Percentiles rank a stretch among this genome's conserved stretches.
phyloP scores from a whole-genome alignment of 345 rosid species.

The Brassica rapa region DNA sequence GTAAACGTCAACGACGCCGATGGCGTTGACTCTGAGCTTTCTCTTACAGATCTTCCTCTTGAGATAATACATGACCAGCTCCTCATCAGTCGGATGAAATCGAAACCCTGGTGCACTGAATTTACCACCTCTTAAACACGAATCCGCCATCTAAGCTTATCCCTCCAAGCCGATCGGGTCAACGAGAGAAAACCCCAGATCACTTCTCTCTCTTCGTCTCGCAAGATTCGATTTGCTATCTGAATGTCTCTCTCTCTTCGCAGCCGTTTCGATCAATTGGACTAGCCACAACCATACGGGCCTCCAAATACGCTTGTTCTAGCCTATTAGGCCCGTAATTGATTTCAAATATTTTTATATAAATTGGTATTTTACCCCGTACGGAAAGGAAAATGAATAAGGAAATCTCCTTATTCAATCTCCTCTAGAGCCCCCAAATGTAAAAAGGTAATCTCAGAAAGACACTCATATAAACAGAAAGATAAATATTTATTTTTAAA shows the following conservation, averaged over 20 bases:
- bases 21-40: slow-evolving; percentile 53
- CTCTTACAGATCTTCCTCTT: slow-evolving; percentile 74
- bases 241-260: neutral
- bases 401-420: neutral
- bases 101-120: slow-evolving; percentile 85
- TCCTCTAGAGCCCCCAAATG: neutral
- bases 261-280: neutral
- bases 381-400: no score
- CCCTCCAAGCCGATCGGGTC: neutral
- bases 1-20: slow-evolving; percentile 75
- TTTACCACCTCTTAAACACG: slow-evolving; percentile 39
- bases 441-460: neutral
- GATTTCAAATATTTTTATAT: no score
- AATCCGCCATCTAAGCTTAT: slow-evolving; percentile 19
- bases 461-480: neutral
- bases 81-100: slow-evolving; percentile 93
- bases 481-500: no score
- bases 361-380: no score
- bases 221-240: neutral
- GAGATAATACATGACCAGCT: slow-evolving; percentile 68
- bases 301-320: neutral
- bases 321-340: neutral
- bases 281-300: neutral
- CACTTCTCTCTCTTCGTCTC: neutral
- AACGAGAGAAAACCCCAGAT: neutral